Base-by-base conservation (phyloP, 2,329 filamentous ascomycete genomes). In the Epichloe uncinata region DNA sequence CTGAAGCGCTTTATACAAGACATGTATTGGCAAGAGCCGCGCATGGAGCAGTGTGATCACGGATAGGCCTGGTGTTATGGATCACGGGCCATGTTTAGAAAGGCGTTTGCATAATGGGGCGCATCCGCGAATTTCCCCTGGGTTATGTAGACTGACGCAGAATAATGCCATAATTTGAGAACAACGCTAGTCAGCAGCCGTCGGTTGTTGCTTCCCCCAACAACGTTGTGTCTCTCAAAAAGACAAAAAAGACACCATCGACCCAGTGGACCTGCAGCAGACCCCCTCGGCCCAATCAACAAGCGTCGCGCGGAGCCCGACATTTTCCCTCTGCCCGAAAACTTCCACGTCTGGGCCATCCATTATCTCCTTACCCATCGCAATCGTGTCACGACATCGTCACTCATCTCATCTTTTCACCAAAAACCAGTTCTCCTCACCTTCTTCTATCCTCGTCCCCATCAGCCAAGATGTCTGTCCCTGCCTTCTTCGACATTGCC, bases 401-500 rank as follows among this genome's bases (percentile, higher is more conserved):
- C 16, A 18, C 30, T 18, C 34, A 47, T 36, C 48, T 51, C 42
- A 26, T 38, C 50, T 41, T 35, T 35, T 50, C 45, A 44, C 13
- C 42, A 45, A 42, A 43, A 38, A 30, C 47, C 22, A 42, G 36
- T 53, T 53, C 47, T 38, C 15, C 18, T n/a, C 22, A 37, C 15
- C 5, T n/a, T 40, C 41, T 22, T 49, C 49, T 55, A 52, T 52
- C 51, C 56, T 52, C 55, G 53, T 55, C 58, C 60, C 54, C 53
- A 53, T 56, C 64, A 70, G 69, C 68, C 75, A 82, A 66, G 62
- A 84, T 89, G 79, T 84, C 86, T 72, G 79, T 88, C 71, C 86
- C 91, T 68, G 88, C 90, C 69, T 98, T 95, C 77, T 81, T 86
- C 69, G 93, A 98, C 71, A 93, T 98, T 72, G 84, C 90, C 75